These are phyloP conservation scores for Punica granatum DNA, from an alignment of 345 rosid genomes.

Conservation along the genomic window DNA sequence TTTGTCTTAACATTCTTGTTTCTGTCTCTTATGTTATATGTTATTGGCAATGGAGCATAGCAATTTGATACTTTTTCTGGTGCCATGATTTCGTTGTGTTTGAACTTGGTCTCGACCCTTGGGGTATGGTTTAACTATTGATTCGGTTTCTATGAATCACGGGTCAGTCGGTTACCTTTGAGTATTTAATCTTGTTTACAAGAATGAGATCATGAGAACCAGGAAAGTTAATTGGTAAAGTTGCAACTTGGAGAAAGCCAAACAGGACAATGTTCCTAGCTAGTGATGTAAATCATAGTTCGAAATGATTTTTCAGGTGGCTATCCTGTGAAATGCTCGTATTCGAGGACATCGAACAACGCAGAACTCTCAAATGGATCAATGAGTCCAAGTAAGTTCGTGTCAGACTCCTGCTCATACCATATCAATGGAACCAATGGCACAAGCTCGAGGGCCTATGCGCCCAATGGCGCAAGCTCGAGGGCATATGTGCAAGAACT, in stretches of 20 bases:
- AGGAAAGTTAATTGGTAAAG: too few relatives aligned
- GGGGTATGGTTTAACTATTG: too few relatives aligned
- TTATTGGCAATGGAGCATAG: background rate
- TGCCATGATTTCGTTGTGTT: background rate
- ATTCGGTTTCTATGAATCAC: too few relatives aligned
- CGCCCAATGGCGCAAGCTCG: constrained; percentile 25
- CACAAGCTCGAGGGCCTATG: constrained; percentile 25
- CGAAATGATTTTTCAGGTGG: constrained; percentile 26
- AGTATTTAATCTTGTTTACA: too few relatives aligned
- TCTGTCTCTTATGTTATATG: background rate
- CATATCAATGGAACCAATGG: constrained; percentile 30
- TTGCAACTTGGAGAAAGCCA: too few relatives aligned
- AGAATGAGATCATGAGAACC: too few relatives aligned
- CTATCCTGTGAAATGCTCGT: constrained; percentile 21
- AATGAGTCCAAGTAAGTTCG: constrained; percentile 25
- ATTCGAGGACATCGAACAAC: constrained; percentile 31
- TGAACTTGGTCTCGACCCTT: too few relatives aligned
- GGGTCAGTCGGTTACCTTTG: too few relatives aligned
- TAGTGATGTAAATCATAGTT: background rate
- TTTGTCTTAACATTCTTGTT: background rate
- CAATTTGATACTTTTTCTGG: background rate
- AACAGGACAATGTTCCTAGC: too few relatives aligned
- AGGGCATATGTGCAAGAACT: constrained; percentile 24
- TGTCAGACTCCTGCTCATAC: constrained; percentile 23
- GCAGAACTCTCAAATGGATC: constrained; percentile 27